These are phyloP conservation scores for Viola odorata DNA, from an alignment of 345 rosid species.

Conservation along the genomic window DNA sequence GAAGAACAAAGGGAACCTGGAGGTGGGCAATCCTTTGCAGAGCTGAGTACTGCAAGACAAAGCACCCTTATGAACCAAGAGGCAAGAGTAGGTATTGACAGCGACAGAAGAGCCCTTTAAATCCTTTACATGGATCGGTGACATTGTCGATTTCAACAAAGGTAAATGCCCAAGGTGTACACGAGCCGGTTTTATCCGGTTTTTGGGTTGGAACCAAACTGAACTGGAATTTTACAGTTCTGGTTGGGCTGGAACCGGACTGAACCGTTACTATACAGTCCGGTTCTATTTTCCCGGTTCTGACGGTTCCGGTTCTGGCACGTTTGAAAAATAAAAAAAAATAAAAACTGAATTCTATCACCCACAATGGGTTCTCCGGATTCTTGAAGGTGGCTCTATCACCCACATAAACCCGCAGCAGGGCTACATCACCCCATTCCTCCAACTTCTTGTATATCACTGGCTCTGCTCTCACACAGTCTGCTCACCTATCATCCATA, in stretches of 20 bases:
- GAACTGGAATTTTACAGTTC: too few species aligned
- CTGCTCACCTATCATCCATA: too few species aligned
- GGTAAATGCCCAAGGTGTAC: slow-evolving; percentile 94
- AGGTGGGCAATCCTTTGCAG: slow-evolving; percentile 59
- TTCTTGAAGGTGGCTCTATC: slow-evolving; percentile 84
- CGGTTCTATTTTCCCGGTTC: too few species aligned
- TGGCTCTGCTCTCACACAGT: slow-evolving; percentile 93
- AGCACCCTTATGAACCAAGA: slow-evolving; percentile 78
- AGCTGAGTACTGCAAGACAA: slow-evolving; percentile 64
- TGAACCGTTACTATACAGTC: too few species aligned
- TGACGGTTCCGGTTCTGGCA: too few species aligned
- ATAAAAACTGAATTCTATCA: too few species aligned
- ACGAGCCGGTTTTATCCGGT: too few species aligned
- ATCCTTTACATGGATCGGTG: slow-evolving; percentile 61
- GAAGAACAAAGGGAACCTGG: slow-evolving; percentile 33
- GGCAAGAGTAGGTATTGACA: slow-evolving; percentile 92
- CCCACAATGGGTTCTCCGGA: slow-evolving; percentile 66
- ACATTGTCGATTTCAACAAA: slow-evolving; percentile 77
- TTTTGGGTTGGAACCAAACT: too few species aligned
- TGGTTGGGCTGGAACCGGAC: too few species aligned
- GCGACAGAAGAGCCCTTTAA: slow-evolving; percentile 77
- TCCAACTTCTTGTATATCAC: slow-evolving; percentile 68
- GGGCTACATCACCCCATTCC: slow-evolving; percentile 45
- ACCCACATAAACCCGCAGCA: slow-evolving; percentile 73
- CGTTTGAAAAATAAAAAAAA: too few species aligned